These are phyloP conservation scores for Lodderomyces pseudojiufengensis DNA, from an alignment of 1,139 yeast genomes.

Conservation along the genomic window DNA sequence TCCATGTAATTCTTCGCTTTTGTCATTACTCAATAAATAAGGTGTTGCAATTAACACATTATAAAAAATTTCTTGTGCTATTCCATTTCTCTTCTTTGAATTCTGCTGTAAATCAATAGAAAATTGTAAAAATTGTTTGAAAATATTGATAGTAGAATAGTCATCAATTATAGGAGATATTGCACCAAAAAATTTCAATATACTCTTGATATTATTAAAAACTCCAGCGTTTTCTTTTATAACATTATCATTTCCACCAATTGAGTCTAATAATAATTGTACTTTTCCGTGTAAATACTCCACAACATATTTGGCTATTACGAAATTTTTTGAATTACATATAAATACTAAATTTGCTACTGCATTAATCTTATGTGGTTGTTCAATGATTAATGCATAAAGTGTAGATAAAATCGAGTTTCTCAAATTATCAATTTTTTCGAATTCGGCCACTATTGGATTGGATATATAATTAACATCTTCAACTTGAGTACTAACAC, in stretches of 20 bases:
- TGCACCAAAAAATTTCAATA: slow-evolving; percentile 66
- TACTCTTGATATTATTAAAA: slow-evolving; percentile 71
- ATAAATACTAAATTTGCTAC: slow-evolving; percentile 67
- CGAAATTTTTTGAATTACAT: slow-evolving; percentile 62
- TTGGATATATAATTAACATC: slow-evolving; percentile 65
- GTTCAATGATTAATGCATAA: slow-evolving; percentile 72
- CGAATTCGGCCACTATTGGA: slow-evolving; percentile 68
- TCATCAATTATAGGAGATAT: slow-evolving; percentile 60
- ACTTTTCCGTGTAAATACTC: slow-evolving; percentile 66
- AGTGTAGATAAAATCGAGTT: slow-evolving; percentile 59
- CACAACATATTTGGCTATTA: slow-evolving; percentile 66
- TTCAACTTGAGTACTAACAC: slow-evolving; percentile 50
- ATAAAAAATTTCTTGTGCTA: slow-evolving; percentile 68
- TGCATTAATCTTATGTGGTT: slow-evolving; percentile 82
- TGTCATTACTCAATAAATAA: slow-evolving; percentile 52
- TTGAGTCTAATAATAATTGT: slow-evolving; percentile 47
- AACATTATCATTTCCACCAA: slow-evolving; percentile 6
- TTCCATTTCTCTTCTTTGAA: slow-evolving; percentile 42
- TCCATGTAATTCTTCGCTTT: slow-evolving; percentile 27
- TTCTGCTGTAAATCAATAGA: slow-evolving; percentile 54
- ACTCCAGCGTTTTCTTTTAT: slow-evolving; percentile 50
- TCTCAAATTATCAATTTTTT: slow-evolving; percentile 60
- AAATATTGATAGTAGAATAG: slow-evolving; percentile 47
- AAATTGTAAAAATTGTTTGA: slow-evolving; percentile 51
- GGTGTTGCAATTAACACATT: slow-evolving; percentile 68